Base-by-base conservation (phyloP, 176 grass and related monocot genomes). In the Raddia distichophylla region DNA sequence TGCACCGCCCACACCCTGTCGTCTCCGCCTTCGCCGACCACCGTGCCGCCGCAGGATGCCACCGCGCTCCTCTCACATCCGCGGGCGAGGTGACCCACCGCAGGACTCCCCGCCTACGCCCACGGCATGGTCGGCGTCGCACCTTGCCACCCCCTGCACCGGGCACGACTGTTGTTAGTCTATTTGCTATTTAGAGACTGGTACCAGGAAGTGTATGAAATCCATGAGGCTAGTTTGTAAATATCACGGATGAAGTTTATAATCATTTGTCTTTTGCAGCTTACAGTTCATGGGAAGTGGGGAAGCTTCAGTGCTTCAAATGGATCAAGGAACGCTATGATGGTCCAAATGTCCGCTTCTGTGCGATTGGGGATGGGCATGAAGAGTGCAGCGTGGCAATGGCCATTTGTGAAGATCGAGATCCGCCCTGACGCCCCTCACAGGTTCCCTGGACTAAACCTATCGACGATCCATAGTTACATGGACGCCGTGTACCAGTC, bases 281-380 rank as follows among this genome's bases (percentile, higher is more conserved):
- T 62, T 97, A 97, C 80, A 98, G 95, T 65, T 94, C 95, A 40
- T 98, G 95, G 92, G 95, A 98, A 84, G 82, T 89, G 40, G 92
- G 95, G 17, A 98, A 98, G 69, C 75, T 93, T 49, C 95, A 98
- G 60, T 98, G 95, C 79, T 98, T 98, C 90, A 89, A 72, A 33
- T 98, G 95, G 95, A 98, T 98, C 86, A 93, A 87, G 75, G 92
- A 94, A 14, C 92, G 90, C 15, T 93, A 89, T 6, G 75, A 85
- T 8, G 86, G 92, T 52, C 90, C 88, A 15, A 88, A 93, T 12
- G 83, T 93, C 44, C 86, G 69, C 61, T 98, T 98, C 84, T 98
- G 93, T 45, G 96, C 76, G 13, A 88, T 98, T 22, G 93, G 92
- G 48, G 96, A 98, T 11, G 96, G 96, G 18, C 71, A 68, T 0